Evolutionary conservation across 2,329 filamentous ascomycete genomes (phyloP), one percentile per base, ranked within the genome.

Genomic region (Daldinia sp.): DNA sequence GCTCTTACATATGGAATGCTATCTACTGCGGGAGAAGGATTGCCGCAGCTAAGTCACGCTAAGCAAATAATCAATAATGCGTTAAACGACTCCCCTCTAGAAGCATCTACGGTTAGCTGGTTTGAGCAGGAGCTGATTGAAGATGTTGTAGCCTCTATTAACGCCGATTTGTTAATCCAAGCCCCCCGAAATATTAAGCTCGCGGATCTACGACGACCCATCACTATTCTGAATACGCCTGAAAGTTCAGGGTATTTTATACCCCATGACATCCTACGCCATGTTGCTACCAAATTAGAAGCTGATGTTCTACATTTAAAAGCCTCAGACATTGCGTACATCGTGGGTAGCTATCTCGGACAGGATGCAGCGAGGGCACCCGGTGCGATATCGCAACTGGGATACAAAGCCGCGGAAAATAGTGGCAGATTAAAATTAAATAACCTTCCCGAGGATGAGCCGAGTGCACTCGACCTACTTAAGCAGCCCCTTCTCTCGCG

Each of bases 261-360:
- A 26, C 65, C 76, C 4, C 72, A 59, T 33, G 71, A 73, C 9
- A 67, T 75, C 9, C 33, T 94, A 1, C 84, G 88, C 66, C 85
- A 88, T 57, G 81, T 91, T 48, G 91, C 92, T 0, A 81, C 82
- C 12, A 84, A 88, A 37, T 81, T 92, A 5, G 82, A 81, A 6
- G 90, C 92, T 2, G 89, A 95, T 71, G 75, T 95, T 2, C 81
- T 96, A 35, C 85, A 87, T 20, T 77, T 97, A 10, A 87, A 90
- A 74, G 88, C 92, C 0, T 87, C 90, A 69, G 90, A 92, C 74
- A 81, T 97, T 60, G 91, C 91, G 2, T 85, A 90, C 56, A 82
- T 96, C 28, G 85, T 90, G 0, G 91, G 90, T 2, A 85, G 88
- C 48, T 93, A 94, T 73, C 79, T 94, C 9, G 91, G 90, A 4